phyloP scores from a whole-genome alignment of 805 yeast genomes.

The Blastobotrys muscicola region DNA sequence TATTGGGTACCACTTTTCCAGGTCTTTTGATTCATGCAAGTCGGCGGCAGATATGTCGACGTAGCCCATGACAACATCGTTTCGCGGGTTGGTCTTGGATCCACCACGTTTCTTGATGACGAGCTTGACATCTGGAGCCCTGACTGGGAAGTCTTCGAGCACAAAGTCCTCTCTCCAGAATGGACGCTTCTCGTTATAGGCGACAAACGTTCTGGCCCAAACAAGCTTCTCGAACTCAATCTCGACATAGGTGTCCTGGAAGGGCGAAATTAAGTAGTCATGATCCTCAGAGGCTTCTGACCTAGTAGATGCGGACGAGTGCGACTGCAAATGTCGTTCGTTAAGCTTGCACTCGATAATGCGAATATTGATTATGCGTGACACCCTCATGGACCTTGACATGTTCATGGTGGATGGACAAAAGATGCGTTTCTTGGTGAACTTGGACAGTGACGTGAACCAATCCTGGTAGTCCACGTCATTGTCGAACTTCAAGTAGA shows the following conservation, averaged over 20 bases:
- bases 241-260: conserved; percentile 49
- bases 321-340: no score
- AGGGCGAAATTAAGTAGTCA: conserved; percentile 4
- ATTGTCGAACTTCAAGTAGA: conserved; percentile 18
- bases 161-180: conserved; percentile 79
- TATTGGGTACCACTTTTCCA: conserved; percentile 23
- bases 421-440: conserved; percentile 20
- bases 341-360: conserved; percentile 12
- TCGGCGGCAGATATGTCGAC: conserved; percentile 29
- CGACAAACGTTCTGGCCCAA: conserved; percentile 71
- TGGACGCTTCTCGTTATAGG: conserved; percentile 41
- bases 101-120: conserved; percentile 15
- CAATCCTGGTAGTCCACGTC: conserved; percentile 25
- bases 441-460: conserved; percentile 22
- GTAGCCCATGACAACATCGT: conserved; percentile 42
- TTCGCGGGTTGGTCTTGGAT: conserved; percentile 20
- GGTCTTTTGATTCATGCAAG: conserved; percentile 11
- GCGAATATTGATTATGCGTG: conserved; percentile 12
- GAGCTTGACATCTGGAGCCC: conserved; percentile 31
- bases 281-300: conserved; percentile 5
- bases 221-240: conserved; percentile 60
- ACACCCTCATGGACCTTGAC: conserved; percentile 11
- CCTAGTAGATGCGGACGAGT: neutral
- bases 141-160: conserved; percentile 43
- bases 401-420: conserved; percentile 15